Evolutionary conservation across 441 rosid species (phyloP).

Genomic region (Breynia disticha): DNA sequence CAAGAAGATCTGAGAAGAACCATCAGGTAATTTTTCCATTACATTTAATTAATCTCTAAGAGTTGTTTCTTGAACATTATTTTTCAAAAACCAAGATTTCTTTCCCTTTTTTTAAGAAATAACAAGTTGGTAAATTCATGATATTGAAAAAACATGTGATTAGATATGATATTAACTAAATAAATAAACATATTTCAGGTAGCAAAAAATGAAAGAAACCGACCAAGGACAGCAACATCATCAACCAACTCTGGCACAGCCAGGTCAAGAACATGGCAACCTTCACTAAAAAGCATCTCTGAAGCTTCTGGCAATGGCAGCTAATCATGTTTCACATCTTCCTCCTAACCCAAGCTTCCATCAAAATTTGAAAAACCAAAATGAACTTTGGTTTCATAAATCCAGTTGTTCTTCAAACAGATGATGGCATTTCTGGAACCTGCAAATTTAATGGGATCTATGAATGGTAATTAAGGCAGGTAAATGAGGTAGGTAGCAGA

Average conservation of each 20-base stretch:
- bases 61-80: too few relatives aligned
- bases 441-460: slow-evolving; percentile 8
- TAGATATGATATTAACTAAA: too few relatives aligned
- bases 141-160: too few relatives aligned
- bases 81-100: too few relatives aligned
- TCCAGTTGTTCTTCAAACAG: not conserved
- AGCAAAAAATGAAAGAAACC: slow-evolving; percentile 41
- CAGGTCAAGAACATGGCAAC: slow-evolving; percentile 77
- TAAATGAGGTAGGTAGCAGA: slow-evolving; percentile 2
- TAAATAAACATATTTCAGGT: slow-evolving; percentile 16
- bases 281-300: slow-evolving; percentile 76
- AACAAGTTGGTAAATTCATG: too few relatives aligned
- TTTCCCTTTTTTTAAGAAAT: too few relatives aligned
- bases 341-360: not conserved
- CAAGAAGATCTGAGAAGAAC: slow-evolving; percentile 33
- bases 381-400: too few relatives aligned
- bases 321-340: slow-evolving; percentile 15
- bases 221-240: slow-evolving; percentile 29
- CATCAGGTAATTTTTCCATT: slow-evolving; percentile 27
- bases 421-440: slow-evolving; percentile 10
- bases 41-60: not conserved
- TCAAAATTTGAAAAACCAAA: not conserved
- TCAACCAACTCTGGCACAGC: slow-evolving; percentile 26
- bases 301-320: slow-evolving; percentile 37
- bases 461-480: slow-evolving; percentile 2